Conservation (phyloP, 2,329 filamentous ascomycete genomes). For the Triangularia setosa region DNA sequence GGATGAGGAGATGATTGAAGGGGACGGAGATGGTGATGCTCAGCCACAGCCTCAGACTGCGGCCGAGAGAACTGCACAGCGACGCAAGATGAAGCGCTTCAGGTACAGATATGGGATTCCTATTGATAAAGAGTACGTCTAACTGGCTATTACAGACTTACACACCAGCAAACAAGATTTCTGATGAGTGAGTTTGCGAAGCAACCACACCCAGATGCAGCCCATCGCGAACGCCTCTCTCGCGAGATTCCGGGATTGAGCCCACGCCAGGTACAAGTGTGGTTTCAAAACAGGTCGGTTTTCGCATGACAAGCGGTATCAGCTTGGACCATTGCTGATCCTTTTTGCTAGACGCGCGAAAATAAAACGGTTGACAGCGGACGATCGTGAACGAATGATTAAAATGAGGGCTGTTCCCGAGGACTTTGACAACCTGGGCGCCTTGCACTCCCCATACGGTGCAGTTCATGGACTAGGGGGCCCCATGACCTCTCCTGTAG, state of each 20-base stretch:
- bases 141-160: constrained; percentile 60
- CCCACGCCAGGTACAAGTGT: constrained; percentile 91
- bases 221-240: constrained; percentile 81
- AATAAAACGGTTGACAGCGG: constrained; percentile 66
- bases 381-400: constrained; percentile 67
- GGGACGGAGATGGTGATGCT: constrained; percentile 42
- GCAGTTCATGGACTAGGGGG: constrained; percentile 52
- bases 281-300: constrained; percentile 92
- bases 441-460: constrained; percentile 63
- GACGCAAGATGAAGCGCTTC: constrained; percentile 74
- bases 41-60: constrained; percentile 47
- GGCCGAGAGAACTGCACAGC: constrained; percentile 54
- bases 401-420: constrained; percentile 69
- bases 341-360: constrained; percentile 57
- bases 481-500: constrained; percentile 46
- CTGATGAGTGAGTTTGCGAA: constrained; percentile 96
- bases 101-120: constrained; percentile 47
- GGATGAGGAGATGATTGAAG: constrained; percentile 55
- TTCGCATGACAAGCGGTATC: constrained; percentile 3
- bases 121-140: not conserved
- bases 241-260: constrained; percentile 88
- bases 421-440: constrained; percentile 67
- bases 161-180: constrained; percentile 95
- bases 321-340: constrained; percentile 18
- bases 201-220: constrained; percentile 89